Evolutionary conservation across 176 grass and related monocot genomes (phyloP).

Genomic region (Oryza meridionalis): DNA sequence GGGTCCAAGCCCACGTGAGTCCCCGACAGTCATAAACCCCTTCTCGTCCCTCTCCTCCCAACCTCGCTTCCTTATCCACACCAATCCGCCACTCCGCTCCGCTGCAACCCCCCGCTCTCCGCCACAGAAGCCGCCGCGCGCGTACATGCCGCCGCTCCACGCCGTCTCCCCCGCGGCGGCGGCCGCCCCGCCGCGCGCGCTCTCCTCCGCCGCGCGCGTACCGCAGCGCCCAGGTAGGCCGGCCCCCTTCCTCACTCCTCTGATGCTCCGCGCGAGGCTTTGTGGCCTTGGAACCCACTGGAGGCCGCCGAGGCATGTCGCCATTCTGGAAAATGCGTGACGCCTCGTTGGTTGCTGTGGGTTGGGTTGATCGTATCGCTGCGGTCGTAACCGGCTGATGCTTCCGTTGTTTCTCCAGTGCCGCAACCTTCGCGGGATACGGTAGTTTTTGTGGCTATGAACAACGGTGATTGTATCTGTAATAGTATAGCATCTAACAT

Average conservation of each 20-base stretch:
- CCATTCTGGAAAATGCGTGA: not conserved
- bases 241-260: not conserved
- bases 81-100: not conserved
- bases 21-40: not conserved
- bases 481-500: not conserved
- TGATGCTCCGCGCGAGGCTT: not conserved
- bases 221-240: conserved; percentile 47
- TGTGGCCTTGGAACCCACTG: not conserved
- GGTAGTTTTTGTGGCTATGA: not conserved
- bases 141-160: conserved; percentile 68
- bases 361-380: conserved; percentile 2
- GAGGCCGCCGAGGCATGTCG: not conserved
- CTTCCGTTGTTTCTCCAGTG: not conserved
- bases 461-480: not conserved
- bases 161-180: conserved; percentile 58
- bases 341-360: not conserved
- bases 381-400: not conserved
- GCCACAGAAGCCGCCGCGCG: not conserved
- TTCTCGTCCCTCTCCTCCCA: not conserved
- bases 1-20: not conserved
- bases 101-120: not conserved
- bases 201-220: conserved; percentile 21
- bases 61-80: conserved; percentile 33
- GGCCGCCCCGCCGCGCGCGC: conserved; percentile 26
- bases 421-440: not conserved